phyloP scores from a whole-genome alignment of 225 moss, liverwort and hornwort species.

The Pseudisothecium myosuroides region DNA sequence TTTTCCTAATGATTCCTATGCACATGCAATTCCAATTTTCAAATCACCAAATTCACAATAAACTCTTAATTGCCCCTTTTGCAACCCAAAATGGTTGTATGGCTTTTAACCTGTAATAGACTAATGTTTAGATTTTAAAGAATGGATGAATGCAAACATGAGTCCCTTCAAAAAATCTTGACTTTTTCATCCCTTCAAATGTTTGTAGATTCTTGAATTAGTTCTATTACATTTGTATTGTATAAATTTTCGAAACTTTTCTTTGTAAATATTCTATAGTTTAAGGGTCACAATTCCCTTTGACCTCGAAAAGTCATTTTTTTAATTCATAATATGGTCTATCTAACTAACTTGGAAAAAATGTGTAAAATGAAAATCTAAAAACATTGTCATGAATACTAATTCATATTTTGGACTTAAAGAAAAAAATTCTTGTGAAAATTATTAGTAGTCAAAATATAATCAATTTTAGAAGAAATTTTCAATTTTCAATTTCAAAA shows the following conservation, averaged over 20 bases:
- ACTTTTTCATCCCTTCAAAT: not conserved
- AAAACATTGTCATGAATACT: not conserved
- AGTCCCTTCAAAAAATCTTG: not conserved
- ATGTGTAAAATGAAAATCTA: not conserved
- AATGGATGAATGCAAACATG: not conserved
- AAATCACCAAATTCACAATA: not conserved
- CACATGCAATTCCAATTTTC: not conserved
- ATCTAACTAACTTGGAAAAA: not conserved
- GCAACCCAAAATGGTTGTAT: not conserved
- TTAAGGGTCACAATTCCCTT: not conserved
- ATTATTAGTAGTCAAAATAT: not conserved
- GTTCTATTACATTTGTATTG: not conserved
- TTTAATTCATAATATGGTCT: not conserved
- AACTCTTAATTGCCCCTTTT: not conserved
- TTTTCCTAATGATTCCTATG: no score
- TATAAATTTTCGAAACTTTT: not conserved
- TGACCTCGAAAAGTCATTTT: not conserved
- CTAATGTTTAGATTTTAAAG: not conserved
- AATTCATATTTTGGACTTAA: not conserved
- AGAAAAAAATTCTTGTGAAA: not conserved
- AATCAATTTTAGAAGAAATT: not conserved
- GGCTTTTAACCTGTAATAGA: no score
- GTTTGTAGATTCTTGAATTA: not conserved
- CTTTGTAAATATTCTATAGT: not conserved
- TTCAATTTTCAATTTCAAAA: accelerated